Percentiles rank a stretch among this genome's conserved stretches.
Evolutionary conservation across 1,284 basidiomycete species (phyloP).

Genomic region (Malassezia dermatis): DNA sequence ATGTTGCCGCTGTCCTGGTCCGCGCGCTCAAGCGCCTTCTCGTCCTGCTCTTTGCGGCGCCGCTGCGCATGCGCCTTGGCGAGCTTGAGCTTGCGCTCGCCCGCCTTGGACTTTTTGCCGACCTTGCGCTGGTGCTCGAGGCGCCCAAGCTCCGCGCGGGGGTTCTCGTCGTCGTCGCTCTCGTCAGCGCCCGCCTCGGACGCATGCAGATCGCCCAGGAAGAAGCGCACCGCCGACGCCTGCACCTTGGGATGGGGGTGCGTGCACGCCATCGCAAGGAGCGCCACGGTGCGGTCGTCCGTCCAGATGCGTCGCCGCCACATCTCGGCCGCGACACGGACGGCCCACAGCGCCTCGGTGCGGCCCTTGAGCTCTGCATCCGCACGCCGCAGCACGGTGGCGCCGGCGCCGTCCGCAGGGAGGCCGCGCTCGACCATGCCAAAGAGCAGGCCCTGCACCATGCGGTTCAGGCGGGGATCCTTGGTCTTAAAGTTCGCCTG

Average conservation of each 20-base stretch:
- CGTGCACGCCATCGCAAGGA: constrained; percentile 81
- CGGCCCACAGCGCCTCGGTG: constrained; percentile 88
- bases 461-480: constrained; percentile 90
- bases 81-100: constrained; percentile 38
- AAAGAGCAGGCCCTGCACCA: constrained; percentile 91
- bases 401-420: constrained; percentile 28
- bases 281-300: constrained; percentile 85
- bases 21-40: constrained; percentile 28
- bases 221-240: constrained; percentile 91
- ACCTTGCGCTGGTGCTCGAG: constrained; percentile 43
- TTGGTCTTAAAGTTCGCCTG: constrained; percentile 78
- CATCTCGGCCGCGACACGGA: constrained; percentile 82
- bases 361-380: constrained; percentile 53
- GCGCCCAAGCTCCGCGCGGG: constrained; percentile 28
- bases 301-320: constrained; percentile 92
- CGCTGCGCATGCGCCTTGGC: constrained; percentile 36
- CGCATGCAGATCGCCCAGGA: constrained; percentile 59
- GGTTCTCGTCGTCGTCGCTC: constrained; percentile 22
- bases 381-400: constrained; percentile 10
- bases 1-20: constrained; percentile 59
- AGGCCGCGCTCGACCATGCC: constrained; percentile 86
- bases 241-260: constrained; percentile 92
- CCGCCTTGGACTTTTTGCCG: constrained; percentile 41
- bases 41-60: constrained; percentile 26
- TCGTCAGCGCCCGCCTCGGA: constrained; percentile 25